phyloP scores from a whole-genome alignment of 306 rosid genomes.

The Trichosanthes truncata region DNA sequence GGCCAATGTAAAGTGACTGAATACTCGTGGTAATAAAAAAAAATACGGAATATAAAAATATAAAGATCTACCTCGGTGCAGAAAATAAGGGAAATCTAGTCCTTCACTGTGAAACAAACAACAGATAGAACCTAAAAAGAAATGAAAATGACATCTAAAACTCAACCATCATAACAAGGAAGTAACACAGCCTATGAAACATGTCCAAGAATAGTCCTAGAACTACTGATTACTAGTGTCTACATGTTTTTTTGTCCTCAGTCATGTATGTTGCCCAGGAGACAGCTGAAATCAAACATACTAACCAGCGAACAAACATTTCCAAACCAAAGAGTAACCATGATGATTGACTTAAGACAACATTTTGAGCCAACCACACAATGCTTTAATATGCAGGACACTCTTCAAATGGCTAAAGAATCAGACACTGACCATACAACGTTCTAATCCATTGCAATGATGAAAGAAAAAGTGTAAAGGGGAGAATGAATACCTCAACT shows the following conservation, averaged over 20 bases:
- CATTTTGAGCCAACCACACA: neutral
- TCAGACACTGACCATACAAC: neutral
- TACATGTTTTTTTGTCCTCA: neutral
- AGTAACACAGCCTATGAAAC: neutral
- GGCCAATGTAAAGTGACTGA: neutral
- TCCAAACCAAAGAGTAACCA: neutral
- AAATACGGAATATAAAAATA: neutral
- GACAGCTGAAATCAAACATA: neutral
- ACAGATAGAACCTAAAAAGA: neutral
- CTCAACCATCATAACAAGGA: neutral
- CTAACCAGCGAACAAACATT: neutral
- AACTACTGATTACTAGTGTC: neutral
- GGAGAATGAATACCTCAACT: slow-evolving; percentile 69
- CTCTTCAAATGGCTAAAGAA: neutral
- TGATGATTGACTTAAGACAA: neutral
- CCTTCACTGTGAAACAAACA: neutral
- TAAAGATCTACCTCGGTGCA: neutral
- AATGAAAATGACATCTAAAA: neutral
- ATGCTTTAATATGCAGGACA: neutral
- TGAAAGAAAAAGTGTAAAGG: neutral
- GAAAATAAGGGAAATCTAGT: neutral
- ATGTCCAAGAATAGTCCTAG: neutral
- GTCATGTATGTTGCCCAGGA: neutral
- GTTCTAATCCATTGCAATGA: neutral
- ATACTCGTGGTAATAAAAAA: neutral